Percentiles rank a stretch among this genome's conserved stretches.
phyloP scores from a whole-genome alignment of 1,139 yeast genomes.

The Scheffersomyces lignicola region DNA sequence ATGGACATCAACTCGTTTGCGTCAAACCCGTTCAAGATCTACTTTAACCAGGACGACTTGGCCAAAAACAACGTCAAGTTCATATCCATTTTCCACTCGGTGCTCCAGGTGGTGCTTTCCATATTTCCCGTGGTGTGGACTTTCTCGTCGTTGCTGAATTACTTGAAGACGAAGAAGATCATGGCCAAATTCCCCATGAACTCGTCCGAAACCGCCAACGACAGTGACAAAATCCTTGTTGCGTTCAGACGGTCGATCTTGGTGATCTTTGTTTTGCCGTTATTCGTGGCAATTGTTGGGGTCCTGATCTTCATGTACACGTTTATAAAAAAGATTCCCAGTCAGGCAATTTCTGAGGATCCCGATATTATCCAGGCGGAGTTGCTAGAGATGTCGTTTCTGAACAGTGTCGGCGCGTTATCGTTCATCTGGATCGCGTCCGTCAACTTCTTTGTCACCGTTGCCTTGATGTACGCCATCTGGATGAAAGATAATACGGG shows the following conservation, averaged over 20 bases:
- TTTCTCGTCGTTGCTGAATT: slow-evolving; percentile 19
- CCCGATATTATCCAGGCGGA: slow-evolving; percentile 3
- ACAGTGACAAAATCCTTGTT: slow-evolving; percentile 19
- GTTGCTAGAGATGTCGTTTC: slow-evolving; percentile 5
- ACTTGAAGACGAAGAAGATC: slow-evolving; percentile 29
- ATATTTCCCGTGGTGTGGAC: slow-evolving; percentile 16
- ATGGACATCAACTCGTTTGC: neutral
- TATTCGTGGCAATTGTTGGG: slow-evolving; percentile 15
- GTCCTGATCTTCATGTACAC: slow-evolving; percentile 6
- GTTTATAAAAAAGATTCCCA: neutral
- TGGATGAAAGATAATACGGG: slow-evolving; percentile 41
- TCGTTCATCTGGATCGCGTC: slow-evolving; percentile 15
- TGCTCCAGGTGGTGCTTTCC: slow-evolving; percentile 4
- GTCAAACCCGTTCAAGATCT: neutral
- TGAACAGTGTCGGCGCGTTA: neutral
- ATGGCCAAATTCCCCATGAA: slow-evolving; percentile 35
- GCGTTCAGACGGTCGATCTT: slow-evolving; percentile 31
- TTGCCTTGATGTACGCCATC: slow-evolving; percentile 27
- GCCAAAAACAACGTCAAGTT: neutral
- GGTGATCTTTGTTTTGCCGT: slow-evolving; percentile 31
- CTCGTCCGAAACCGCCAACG: slow-evolving; percentile 16
- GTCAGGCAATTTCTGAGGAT: neutral
- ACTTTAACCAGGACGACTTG: neutral
- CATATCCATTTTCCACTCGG: neutral
- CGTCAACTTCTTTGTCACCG: slow-evolving; percentile 17